Evolutionary conservation across 108 stramenopile genomes (phyloP).

Genomic region (Nitzschia sp.): DNA sequence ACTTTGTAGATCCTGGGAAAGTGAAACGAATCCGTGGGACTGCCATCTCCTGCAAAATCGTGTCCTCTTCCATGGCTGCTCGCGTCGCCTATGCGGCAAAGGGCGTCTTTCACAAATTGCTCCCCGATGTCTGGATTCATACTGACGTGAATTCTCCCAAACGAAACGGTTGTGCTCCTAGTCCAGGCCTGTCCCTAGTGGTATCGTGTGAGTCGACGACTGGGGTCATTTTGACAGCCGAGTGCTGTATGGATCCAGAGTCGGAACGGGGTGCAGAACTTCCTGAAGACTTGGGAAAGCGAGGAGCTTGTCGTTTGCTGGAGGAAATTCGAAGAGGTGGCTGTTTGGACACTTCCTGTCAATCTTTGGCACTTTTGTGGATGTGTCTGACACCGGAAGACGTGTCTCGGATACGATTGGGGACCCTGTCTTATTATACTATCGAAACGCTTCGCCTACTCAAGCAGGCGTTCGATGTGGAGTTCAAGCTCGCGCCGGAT

Average conservation of each 20-base stretch:
- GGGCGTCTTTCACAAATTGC: constrained; percentile 83
- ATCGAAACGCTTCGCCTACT: constrained; percentile 81
- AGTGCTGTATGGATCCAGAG: constrained; percentile 56
- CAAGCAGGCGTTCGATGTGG: constrained; percentile 82
- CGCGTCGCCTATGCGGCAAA: constrained; percentile 94
- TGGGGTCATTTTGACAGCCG: constrained; percentile 81
- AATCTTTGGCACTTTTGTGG: constrained; percentile 87
- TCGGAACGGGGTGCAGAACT: constrained; percentile 58
- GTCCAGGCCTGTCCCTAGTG: constrained; percentile 82
- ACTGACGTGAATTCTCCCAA: constrained; percentile 87
- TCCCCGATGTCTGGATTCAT: constrained; percentile 96
- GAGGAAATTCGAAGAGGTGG: constrained; percentile 94
- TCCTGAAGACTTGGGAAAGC: constrained; percentile 94
- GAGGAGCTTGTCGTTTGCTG: constrained; percentile 82
- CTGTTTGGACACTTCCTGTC: constrained; percentile 88
- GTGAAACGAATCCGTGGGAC: constrained; percentile 97
- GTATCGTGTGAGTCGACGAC: constrained; percentile 91
- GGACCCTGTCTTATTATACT: constrained; percentile 73
- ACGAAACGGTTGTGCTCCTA: constrained; percentile 68
- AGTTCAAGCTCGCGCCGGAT: constrained; percentile 83
- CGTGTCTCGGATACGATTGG: constrained; percentile 84
- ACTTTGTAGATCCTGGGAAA: constrained; percentile 88
- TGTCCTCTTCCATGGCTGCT: constrained; percentile 89
- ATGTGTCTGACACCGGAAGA: constrained; percentile 98
- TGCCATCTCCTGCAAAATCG: constrained; percentile 84